Percentiles rank a stretch among this genome's conserved stretches.
These are phyloP conservation scores for Diaporthe sp. DNA, from an alignment of 2,329 filamentous ascomycete species.

Conservation along the genomic window DNA sequence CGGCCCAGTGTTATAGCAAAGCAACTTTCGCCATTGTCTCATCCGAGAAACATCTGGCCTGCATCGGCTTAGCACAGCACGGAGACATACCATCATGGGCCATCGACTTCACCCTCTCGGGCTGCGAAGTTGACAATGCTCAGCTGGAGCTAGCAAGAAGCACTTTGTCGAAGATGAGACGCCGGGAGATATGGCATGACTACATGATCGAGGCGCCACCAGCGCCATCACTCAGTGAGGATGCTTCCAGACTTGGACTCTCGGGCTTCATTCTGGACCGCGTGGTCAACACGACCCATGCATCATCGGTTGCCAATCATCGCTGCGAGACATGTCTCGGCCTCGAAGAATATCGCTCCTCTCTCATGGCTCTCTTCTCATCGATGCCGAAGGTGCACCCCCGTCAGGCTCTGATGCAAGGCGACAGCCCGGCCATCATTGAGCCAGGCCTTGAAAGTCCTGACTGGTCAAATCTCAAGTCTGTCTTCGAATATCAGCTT, in stretches of 20 bases:
- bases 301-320: not conserved
- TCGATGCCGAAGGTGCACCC: slow-evolving; percentile 9
- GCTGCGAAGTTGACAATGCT: slow-evolving; percentile 15
- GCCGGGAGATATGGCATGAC: slow-evolving; percentile 7
- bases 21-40: slow-evolving; percentile 24
- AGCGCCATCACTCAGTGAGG: slow-evolving; percentile 10
- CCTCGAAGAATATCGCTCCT: slow-evolving; percentile 1
- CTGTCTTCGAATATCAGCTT: not conserved
- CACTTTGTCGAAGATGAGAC: slow-evolving; percentile 16
- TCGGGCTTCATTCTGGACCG: slow-evolving; percentile 20
- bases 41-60: slow-evolving; percentile 6
- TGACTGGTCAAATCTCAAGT: slow-evolving; percentile 1
- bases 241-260: slow-evolving; percentile 6
- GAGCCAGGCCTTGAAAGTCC: slow-evolving; percentile 15
- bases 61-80: slow-evolving; percentile 27
- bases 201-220: slow-evolving; percentile 12
- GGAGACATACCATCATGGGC: slow-evolving; percentile 25
- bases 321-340: not conserved
- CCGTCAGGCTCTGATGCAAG: slow-evolving; percentile 12
- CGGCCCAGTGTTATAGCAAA: slow-evolving; percentile 13
- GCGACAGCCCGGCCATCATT: not conserved
- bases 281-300: not conserved
- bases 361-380: slow-evolving; percentile 1
- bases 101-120: slow-evolving; percentile 20
- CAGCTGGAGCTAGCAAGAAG: slow-evolving; percentile 8